Percentiles rank a stretch among this genome's conserved stretches.
These are phyloP conservation scores for Fusarium sororula DNA, from an alignment of 2,329 filamentous ascomycete genomes.

Conservation along the genomic window DNA sequence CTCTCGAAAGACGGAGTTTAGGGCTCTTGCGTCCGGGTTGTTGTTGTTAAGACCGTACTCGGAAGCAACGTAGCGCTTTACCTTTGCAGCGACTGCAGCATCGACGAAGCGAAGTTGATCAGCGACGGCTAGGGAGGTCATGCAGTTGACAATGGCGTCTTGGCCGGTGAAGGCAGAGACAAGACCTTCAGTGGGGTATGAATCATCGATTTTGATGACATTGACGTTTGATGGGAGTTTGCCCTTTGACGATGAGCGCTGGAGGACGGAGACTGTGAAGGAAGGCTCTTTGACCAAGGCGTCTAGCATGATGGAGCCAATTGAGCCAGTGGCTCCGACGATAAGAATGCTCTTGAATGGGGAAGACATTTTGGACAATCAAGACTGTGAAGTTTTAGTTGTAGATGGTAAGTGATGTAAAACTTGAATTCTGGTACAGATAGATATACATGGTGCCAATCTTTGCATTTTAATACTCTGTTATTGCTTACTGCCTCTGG, in stretches of 20 bases:
- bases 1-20: slow-evolving; percentile 1
- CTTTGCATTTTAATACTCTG: not conserved
- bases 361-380: not conserved
- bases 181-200: not conserved
- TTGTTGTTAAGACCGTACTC: slow-evolving; percentile 17
- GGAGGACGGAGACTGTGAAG: not conserved
- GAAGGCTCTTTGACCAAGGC: not conserved
- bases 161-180: not conserved
- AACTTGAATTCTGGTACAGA: rapidly evolving
- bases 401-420: rapidly evolving
- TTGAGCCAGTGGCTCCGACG: not conserved
- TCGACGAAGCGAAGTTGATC: slow-evolving; percentile 9
- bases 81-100: not conserved
- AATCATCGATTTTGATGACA: not conserved
- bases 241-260: not conserved
- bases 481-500: rapidly evolving
- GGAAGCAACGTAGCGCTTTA: not conserved
- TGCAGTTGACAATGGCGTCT: slow-evolving; percentile 1
- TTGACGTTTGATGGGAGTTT: not conserved
- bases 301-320: not conserved
- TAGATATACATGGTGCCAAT: no score
- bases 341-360: slow-evolving; percentile 5
- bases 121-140: slow-evolving; percentile 4
- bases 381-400: not conserved
- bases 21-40: not conserved